Base-by-base conservation (phyloP, 2,329 filamentous ascomycete genomes). In the Paraphoma chrysanthemicola region DNA sequence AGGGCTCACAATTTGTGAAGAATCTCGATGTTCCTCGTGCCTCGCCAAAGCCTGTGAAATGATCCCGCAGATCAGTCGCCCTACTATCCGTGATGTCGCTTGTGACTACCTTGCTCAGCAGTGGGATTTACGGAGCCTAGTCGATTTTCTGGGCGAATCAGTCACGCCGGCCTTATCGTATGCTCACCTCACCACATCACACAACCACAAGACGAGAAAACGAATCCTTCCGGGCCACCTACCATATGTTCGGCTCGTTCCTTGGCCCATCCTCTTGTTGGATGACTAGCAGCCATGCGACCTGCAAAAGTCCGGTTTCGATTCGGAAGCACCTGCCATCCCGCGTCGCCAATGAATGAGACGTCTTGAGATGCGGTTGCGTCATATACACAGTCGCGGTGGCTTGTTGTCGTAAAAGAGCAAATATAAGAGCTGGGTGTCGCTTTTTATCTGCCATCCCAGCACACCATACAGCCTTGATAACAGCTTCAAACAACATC, bases 111-210 rank as follows among this genome's bases (percentile, higher is more conserved):
- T 41, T 58, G 60, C 59, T 53, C 53, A 60, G 45, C 44, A 60
- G 68, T 69, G 68, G 66, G 70, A 67, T 67, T 59, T 45, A 38
- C 44, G 12, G 38, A 38, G 61, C 64, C 68, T 66, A 72, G 63
- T 70, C 67, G 71, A 8, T 41, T 31, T 28, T 9, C 42, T 52
- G 17, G 48, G 56, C 72, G 65, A 74, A 74, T 75, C 70, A 75
- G 44, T 56, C 29, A 49, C 55, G 39, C 48, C 56, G 54, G 56
- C 60, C 69, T 75, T 74, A 72, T 72, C 65, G 51, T 45, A 48
- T 41, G 57, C 73, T 72, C 70, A 36, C 72, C 69, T 75, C 71
- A 76, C 69, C 39, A 51, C 63, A 71, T 70, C 64, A 69, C 61
- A 61, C 58, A 70, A 62, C 53, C 43, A 53, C 49, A 38, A 50